Evolutionary conservation across 2,329 filamentous ascomycete species (phyloP).

Genomic region (Colletotrichum coccodes): DNA sequence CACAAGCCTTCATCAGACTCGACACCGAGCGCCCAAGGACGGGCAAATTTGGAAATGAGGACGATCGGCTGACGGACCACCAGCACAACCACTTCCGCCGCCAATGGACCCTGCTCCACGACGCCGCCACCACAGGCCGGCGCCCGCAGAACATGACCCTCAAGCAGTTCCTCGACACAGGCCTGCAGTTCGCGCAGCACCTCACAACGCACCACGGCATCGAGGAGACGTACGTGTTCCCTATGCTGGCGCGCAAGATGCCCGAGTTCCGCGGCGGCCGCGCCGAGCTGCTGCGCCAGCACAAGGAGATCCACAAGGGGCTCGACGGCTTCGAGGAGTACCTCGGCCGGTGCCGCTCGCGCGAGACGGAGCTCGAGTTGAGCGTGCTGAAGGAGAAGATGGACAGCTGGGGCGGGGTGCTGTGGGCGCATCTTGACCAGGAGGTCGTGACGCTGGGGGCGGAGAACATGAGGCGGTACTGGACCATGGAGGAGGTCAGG

Average conservation of each 20-base stretch:
- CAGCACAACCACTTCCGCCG: constrained; percentile 82
- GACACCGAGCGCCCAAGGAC: background rate
- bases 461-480: constrained; percentile 89
- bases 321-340: constrained; percentile 76
- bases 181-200: constrained; percentile 75
- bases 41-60: too few relatives aligned
- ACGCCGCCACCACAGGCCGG: constrained; percentile 67
- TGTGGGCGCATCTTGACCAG: constrained; percentile 86
- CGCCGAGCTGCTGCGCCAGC: constrained; percentile 77
- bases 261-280: constrained; percentile 70
- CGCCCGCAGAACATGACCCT: constrained; percentile 74
- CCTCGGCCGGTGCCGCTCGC: constrained; percentile 67
- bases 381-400: constrained; percentile 74
- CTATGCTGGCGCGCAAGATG: constrained; percentile 80
- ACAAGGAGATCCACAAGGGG: constrained; percentile 81
- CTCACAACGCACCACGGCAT: constrained; percentile 84
- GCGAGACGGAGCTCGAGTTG: constrained; percentile 70
- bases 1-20: background rate
- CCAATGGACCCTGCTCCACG: constrained; percentile 78
- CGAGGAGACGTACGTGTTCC: constrained; percentile 86
- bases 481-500: constrained; percentile 80
- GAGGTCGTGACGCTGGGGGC: constrained; percentile 83
- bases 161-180: constrained; percentile 73
- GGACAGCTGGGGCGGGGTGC: constrained; percentile 80
- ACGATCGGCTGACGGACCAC: constrained; percentile 25